These are phyloP conservation scores for Prunus mira DNA, from an alignment of 306 rosid genomes.

Conservation along the genomic window DNA sequence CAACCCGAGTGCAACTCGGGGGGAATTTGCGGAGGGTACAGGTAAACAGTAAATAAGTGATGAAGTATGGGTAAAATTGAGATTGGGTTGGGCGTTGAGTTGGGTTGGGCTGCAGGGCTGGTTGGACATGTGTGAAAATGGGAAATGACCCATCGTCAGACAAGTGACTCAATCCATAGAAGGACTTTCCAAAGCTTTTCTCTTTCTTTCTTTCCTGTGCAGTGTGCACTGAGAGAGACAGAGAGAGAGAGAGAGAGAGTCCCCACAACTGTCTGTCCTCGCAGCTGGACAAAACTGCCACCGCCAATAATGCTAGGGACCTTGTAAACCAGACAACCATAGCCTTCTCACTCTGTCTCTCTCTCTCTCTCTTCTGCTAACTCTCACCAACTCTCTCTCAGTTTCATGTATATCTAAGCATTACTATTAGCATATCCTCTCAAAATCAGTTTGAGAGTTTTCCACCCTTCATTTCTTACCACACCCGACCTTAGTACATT, in stretches of 20 bases:
- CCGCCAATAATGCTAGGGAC: slow-evolving; percentile 93
- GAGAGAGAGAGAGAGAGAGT: slow-evolving; percentile 35
- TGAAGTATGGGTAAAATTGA: neutral
- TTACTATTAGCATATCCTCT: slow-evolving; percentile 23
- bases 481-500: slow-evolving; percentile 7
- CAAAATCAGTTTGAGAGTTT: slow-evolving; percentile 21
- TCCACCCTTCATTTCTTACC: slow-evolving; percentile 76
- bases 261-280: slow-evolving; percentile 83
- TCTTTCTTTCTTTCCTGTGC: slow-evolving; percentile 16
- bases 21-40: neutral
- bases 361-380: slow-evolving; percentile 11
- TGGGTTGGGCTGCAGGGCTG: slow-evolving; percentile 2
- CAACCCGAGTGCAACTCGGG: too few relatives aligned
- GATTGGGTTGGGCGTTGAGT: neutral
- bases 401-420: slow-evolving; percentile 34
- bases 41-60: neutral
- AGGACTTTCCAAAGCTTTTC: slow-evolving; percentile 47
- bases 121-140: slow-evolving; percentile 21
- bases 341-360: slow-evolving; percentile 12
- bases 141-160: slow-evolving; percentile 37
- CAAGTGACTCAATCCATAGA: slow-evolving; percentile 45
- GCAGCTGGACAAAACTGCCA: slow-evolving; percentile 86
- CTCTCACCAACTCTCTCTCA: slow-evolving; percentile 29
- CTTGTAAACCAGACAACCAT: slow-evolving; percentile 65
- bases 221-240: slow-evolving; percentile 15